Evolutionary conservation across 2,329 filamentous ascomycete species (phyloP).

Genomic region (Diplodia sapinea): DNA sequence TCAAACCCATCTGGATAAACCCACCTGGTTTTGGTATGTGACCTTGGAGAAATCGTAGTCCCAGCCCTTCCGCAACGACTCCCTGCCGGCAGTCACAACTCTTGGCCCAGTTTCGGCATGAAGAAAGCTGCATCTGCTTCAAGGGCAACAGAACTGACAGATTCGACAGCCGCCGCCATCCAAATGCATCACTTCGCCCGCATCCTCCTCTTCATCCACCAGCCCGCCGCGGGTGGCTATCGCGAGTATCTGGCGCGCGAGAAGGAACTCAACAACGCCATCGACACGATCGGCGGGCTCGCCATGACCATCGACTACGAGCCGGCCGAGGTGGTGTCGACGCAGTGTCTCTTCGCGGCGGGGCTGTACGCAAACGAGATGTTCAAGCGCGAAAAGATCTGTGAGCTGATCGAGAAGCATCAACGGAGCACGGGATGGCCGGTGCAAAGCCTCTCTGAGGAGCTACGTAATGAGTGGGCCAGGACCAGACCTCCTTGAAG

Average conservation of each 20-base stretch:
- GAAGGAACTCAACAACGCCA: constrained; percentile 54
- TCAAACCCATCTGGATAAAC: constrained; percentile 60
- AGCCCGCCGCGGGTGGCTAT: constrained; percentile 58
- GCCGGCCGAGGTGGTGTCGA: constrained; percentile 29
- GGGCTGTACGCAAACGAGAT: constrained; percentile 36
- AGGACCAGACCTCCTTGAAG: constrained; percentile 24
- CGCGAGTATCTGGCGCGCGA: constrained; percentile 55
- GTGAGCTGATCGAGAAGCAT: constrained; percentile 37
- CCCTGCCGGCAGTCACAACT: not conserved
- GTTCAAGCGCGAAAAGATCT: constrained; percentile 37
- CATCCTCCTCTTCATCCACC: constrained; percentile 60
- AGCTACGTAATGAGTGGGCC: constrained; percentile 27
- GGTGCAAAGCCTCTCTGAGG: constrained; percentile 25
- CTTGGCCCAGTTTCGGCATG: not conserved
- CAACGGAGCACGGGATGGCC: constrained; percentile 30
- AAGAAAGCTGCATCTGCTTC: constrained; percentile 11
- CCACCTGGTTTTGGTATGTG: constrained; percentile 52
- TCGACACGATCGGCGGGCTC: constrained; percentile 43
- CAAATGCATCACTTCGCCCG: constrained; percentile 61
- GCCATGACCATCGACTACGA: constrained; percentile 28
- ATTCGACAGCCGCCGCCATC: constrained; percentile 51
- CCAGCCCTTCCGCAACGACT: not conserved
- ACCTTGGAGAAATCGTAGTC: not conserved
- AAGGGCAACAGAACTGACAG: constrained; percentile 39
- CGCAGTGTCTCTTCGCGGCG: constrained; percentile 32